phyloP scores from a whole-genome alignment of 345 rosid genomes.

The Bruguiera gymnorhiza region DNA sequence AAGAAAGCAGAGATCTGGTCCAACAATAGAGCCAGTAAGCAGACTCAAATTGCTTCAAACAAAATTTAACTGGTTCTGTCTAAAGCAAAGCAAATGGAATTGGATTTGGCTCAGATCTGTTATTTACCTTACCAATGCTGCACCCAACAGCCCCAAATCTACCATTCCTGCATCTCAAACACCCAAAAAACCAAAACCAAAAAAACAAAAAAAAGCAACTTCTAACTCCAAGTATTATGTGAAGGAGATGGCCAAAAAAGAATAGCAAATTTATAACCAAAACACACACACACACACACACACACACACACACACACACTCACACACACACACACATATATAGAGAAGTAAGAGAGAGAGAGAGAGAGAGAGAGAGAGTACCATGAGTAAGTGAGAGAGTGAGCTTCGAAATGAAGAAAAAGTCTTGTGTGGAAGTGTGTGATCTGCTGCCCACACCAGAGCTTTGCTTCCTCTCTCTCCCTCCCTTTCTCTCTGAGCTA shows the following conservation, averaged over 20 bases:
- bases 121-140: constrained; percentile 39
- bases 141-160: constrained; percentile 35
- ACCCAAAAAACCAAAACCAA: not conserved
- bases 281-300: not conserved
- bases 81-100: not conserved
- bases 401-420: constrained; percentile 43
- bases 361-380: constrained; percentile 16
- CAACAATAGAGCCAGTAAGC: too few species aligned
- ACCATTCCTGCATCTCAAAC: constrained; percentile 31
- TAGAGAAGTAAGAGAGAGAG: not conserved
- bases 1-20: too few species aligned
- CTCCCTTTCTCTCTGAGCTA: not conserved
- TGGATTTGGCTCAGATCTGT: constrained; percentile 52
- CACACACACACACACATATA: too few species aligned
- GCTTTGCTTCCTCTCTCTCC: not conserved
- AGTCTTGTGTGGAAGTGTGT: not conserved
- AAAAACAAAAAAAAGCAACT: not conserved
- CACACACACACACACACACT: too few species aligned
- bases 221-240: not conserved
- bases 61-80: not conserved
- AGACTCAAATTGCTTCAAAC: not conserved
- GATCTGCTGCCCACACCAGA: constrained; percentile 5
- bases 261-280: not conserved
- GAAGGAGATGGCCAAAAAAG: constrained; percentile 3
- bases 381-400: constrained; percentile 25